Evolutionary conservation across 73 alveolate genomes (phyloP).

Genomic region (Tetrahymena borealis): DNA sequence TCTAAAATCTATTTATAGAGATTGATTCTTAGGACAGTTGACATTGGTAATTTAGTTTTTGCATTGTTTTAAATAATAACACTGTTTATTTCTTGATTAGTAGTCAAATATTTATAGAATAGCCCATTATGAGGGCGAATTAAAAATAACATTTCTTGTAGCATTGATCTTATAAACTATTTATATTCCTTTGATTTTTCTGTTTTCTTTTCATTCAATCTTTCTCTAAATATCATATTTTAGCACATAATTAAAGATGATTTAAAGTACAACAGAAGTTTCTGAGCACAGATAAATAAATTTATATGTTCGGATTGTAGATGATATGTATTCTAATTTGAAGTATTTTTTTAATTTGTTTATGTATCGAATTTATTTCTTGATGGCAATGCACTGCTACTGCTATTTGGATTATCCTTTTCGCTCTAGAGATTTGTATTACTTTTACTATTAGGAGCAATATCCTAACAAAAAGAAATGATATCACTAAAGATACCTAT

Average conservation of each 20-base stretch:
- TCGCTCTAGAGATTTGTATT: neutral
- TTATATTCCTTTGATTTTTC: neutral
- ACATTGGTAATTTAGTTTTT: neutral
- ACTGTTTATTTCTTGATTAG: neutral
- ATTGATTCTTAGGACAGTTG: neutral
- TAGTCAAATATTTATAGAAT: neutral
- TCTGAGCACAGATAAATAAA: neutral
- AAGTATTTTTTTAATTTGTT: conserved; percentile 12
- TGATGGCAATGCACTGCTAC: neutral
- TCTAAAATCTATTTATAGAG: neutral
- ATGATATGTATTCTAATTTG: neutral
- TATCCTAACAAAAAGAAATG: neutral
- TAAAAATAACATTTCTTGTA: neutral
- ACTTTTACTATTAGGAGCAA: neutral
- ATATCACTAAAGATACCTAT: conserved; percentile 1
- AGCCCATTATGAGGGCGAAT: neutral
- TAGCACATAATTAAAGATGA: neutral
- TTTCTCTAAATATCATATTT: neutral
- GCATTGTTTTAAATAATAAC: neutral
- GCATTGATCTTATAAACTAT: neutral
- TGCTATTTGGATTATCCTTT: neutral
- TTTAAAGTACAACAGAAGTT: neutral
- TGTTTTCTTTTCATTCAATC: neutral
- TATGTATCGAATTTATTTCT: conserved; percentile 24
- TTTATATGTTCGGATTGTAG: neutral